phyloP scores from a whole-genome alignment of 371 early-diverging fungal species.

The Zychaea mexicana region DNA sequence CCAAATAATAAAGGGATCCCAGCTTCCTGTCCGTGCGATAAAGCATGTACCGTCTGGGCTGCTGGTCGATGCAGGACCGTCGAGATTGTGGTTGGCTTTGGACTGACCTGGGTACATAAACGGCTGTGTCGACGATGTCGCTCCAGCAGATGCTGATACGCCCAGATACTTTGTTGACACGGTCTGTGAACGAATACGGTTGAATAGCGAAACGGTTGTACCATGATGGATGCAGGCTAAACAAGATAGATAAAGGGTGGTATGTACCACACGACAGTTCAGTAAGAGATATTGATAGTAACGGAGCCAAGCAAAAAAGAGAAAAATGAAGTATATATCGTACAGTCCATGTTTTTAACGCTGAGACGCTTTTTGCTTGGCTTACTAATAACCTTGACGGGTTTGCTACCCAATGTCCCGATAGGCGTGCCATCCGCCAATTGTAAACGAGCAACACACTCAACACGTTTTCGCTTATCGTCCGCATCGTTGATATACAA shows the following conservation, averaged over 20 bases:
- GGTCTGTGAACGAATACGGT: slow-evolving; percentile 76
- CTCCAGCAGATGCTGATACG: slow-evolving; percentile 36
- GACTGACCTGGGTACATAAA: slow-evolving; percentile 28
- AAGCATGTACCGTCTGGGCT: slow-evolving; percentile 28
- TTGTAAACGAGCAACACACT: slow-evolving; percentile 66
- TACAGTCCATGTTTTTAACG: slow-evolving; percentile 69
- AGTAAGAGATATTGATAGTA: no score
- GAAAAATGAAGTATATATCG: neutral
- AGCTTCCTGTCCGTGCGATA: slow-evolving; percentile 38
- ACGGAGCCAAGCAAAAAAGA: neutral
- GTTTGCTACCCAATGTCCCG: slow-evolving; percentile 67
- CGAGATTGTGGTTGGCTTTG: neutral
- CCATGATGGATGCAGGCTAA: slow-evolving; percentile 73
- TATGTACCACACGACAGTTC: slow-evolving; percentile 5
- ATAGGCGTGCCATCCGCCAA: slow-evolving; percentile 57
- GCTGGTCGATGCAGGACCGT: neutral
- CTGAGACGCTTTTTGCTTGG: slow-evolving; percentile 80
- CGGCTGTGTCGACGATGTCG: neutral
- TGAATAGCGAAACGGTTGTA: slow-evolving; percentile 71
- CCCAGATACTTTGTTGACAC: slow-evolving; percentile 79
- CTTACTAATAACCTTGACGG: slow-evolving; percentile 79
- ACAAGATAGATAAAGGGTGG: neutral
- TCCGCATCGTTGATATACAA: slow-evolving; percentile 76
- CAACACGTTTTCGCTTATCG: slow-evolving; percentile 71
- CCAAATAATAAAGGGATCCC: slow-evolving; percentile 92